Conservation (phyloP, 345 rosid genomes). For the Melastoma malabathricum region DNA sequence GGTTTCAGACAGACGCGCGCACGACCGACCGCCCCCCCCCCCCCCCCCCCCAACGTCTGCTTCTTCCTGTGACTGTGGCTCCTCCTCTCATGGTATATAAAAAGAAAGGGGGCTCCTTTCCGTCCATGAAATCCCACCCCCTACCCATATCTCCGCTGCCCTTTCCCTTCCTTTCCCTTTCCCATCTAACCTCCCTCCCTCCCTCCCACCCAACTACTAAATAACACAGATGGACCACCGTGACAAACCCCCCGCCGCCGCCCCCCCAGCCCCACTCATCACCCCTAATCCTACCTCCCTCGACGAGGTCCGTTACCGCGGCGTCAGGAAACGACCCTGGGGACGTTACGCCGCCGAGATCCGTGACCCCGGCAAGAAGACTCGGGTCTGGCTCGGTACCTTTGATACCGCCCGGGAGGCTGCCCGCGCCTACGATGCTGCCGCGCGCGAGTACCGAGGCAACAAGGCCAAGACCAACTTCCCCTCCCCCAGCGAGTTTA, state of each 20-base stretch:
- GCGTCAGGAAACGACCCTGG: constrained; percentile 91
- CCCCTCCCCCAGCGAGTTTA: constrained; percentile 24
- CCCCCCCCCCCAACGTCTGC: neutral
- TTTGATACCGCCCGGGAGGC: constrained; percentile 86
- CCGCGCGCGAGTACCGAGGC: constrained; percentile 84
- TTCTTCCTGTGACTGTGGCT: neutral
- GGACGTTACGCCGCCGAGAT: constrained; percentile 97
- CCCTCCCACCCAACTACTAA: too few relatives aligned
- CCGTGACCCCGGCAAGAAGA: constrained; percentile 83
- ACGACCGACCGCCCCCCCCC: neutral
- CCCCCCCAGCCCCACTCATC: too few relatives aligned
- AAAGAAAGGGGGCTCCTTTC: too few relatives aligned
- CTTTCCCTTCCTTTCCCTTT: too few relatives aligned
- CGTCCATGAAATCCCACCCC: too few relatives aligned
- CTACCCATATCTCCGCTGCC: too few relatives aligned
- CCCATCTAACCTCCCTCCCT: too few relatives aligned
- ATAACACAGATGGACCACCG: too few relatives aligned
- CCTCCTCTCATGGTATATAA: too few relatives aligned
- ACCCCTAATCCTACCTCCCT: neutral
- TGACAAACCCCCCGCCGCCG: neutral
- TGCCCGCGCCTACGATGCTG: constrained; percentile 79
- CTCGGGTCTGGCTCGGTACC: constrained; percentile 91
- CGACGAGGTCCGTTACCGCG: constrained; percentile 66
- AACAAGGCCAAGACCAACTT: constrained; percentile 80
- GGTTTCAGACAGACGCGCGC: constrained; percentile 4